phyloP scores from a whole-genome alignment of 352 stramenopile species.

The Phytophthora fragariaefolia region DNA sequence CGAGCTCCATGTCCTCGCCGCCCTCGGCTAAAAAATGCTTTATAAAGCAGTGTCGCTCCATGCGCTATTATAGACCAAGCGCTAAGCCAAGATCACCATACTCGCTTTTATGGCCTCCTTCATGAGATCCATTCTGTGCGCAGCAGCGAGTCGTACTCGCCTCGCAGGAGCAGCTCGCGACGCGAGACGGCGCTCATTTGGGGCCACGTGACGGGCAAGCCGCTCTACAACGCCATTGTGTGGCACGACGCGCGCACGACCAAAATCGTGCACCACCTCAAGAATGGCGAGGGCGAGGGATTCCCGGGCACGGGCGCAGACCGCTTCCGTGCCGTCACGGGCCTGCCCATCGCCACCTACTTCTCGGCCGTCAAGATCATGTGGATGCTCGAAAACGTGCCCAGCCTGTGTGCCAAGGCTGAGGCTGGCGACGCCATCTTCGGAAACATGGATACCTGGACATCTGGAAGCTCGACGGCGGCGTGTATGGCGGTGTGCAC shows the following conservation, averaged over 20 bases:
- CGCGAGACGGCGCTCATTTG: conserved; percentile 98
- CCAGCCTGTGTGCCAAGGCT: conserved; percentile 86
- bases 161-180: no score
- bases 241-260: conserved; percentile 98
- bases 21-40: no score
- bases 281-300: conserved; percentile 64
- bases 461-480: conserved; percentile 94
- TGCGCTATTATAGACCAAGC: no score
- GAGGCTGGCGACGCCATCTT: conserved; percentile 92
- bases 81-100: no score
- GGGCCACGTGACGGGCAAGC: conserved; percentile 95
- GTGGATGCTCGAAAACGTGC: conserved; percentile 97
- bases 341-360: conserved; percentile 97
- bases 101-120: no score
- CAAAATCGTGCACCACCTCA: conserved; percentile 86
- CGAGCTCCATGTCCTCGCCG: no score
- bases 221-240: conserved; percentile 98
- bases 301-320: conserved; percentile 62
- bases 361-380: conserved; percentile 98
- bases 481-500: conserved; percentile 86
- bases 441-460: conserved; percentile 98
- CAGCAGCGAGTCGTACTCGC: no score
- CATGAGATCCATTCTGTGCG: no score
- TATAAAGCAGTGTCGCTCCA: no score
- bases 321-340: conserved; percentile 87